A percentile compares a stretch with the other conserved stretches of the same genome.
Conservation (phyloP, 2,329 filamentous ascomycete genomes). For the Claviceps paspali region DNA sequence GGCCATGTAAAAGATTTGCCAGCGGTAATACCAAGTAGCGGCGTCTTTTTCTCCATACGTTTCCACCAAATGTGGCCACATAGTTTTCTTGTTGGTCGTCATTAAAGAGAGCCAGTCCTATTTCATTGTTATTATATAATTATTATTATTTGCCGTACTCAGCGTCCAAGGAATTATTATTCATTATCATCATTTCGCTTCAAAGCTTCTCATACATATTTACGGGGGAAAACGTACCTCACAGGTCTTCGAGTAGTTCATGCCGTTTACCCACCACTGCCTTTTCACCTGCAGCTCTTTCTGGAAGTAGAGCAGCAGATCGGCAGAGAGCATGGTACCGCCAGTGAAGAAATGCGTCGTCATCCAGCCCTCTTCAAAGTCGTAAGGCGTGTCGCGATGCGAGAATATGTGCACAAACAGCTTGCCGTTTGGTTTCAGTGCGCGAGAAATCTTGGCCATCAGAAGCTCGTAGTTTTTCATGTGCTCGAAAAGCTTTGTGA, state of each 20-base stretch:
- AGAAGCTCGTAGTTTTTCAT: slow-evolving; percentile 63
- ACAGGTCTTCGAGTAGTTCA: slow-evolving; percentile 54
- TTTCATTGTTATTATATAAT: too few relatives aligned
- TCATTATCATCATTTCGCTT: background rate
- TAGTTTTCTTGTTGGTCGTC: slow-evolving; percentile 39
- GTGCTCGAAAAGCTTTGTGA: slow-evolving; percentile 61
- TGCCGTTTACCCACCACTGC: slow-evolving; percentile 59
- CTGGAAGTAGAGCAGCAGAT: slow-evolving; percentile 53
- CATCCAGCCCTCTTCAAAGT: slow-evolving; percentile 62
- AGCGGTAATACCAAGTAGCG: slow-evolving; percentile 50
- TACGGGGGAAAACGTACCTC: slow-evolving; percentile 30
- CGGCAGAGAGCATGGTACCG: slow-evolving; percentile 55
- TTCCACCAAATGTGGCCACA: slow-evolving; percentile 49
- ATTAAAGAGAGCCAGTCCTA: slow-evolving; percentile 50
- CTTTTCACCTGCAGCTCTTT: slow-evolving; percentile 40
- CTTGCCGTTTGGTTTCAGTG: slow-evolving; percentile 48
- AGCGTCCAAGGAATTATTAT: background rate
- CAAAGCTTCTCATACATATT: too few relatives aligned
- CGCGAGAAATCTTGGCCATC: slow-evolving; percentile 44
- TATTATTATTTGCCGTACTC: background rate
- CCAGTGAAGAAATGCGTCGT: slow-evolving; percentile 59
- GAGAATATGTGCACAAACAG: slow-evolving; percentile 56
- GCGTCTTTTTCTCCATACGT: slow-evolving; percentile 49
- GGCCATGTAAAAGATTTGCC: slow-evolving; percentile 60
- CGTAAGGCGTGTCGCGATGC: slow-evolving; percentile 50